These are phyloP conservation scores for Fusarium sarcochroum DNA, from an alignment of 2,329 filamentous ascomycete genomes.

Conservation along the genomic window DNA sequence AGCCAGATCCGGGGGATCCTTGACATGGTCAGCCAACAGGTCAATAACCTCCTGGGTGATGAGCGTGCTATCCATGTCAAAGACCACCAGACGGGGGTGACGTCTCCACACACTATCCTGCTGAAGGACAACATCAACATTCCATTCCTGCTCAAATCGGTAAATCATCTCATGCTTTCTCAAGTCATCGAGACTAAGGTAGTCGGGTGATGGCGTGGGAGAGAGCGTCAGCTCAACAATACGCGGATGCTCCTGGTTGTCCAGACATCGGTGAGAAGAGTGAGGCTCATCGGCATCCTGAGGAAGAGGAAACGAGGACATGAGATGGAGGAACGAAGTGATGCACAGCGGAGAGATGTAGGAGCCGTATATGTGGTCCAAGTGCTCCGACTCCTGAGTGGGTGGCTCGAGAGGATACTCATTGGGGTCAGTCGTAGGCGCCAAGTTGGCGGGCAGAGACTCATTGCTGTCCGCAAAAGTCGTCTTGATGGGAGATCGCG, in stretches of 20 bases:
- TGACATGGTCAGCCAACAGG: constrained; percentile 86
- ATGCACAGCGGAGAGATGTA: constrained; percentile 76
- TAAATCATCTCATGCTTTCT: constrained; percentile 86
- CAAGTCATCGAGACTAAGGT: constrained; percentile 77
- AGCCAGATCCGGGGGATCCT: constrained; percentile 77
- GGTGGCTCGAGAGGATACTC: constrained; percentile 73
- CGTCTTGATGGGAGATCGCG: constrained; percentile 50
- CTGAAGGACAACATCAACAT: constrained; percentile 86
- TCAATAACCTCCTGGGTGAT: constrained; percentile 99
- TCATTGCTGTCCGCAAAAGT: constrained; percentile 53
- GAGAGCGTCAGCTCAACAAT: constrained; percentile 77
- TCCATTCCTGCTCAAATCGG: constrained; percentile 90
- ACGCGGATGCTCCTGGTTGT: constrained; percentile 69
- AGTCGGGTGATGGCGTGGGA: constrained; percentile 72
- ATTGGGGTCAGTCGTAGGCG: constrained; percentile 71
- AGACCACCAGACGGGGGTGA: constrained; percentile 89
- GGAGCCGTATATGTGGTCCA: constrained; percentile 76
- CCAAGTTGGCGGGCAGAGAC: constrained; percentile 66
- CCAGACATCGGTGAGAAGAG: constrained; percentile 76
- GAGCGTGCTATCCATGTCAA: constrained; percentile 98
- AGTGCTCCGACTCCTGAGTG: constrained; percentile 66
- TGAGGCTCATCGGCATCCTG: constrained; percentile 66
- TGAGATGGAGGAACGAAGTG: constrained; percentile 75
- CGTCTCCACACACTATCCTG: constrained; percentile 79
- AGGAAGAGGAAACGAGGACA: constrained; percentile 72